phyloP scores from a whole-genome alignment of 208 protist species.

The Leishmania gerbilli region DNA sequence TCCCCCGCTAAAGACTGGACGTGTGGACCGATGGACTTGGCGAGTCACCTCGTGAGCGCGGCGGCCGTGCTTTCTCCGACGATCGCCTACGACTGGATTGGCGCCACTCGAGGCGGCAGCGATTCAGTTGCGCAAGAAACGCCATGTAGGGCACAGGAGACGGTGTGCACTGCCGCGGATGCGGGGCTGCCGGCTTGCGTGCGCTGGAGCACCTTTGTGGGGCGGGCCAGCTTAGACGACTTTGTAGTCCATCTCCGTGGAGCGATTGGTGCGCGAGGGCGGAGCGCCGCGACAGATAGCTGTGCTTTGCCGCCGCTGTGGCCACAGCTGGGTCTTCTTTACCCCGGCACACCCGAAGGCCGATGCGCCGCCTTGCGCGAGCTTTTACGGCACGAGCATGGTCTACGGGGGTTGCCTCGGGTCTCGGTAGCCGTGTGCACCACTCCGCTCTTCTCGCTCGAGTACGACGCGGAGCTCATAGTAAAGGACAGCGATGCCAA shows the following conservation, averaged over 20 bases:
- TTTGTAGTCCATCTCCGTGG: neutral
- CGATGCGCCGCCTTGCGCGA: conserved; percentile 3
- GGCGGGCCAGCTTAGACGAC: conserved; percentile 4
- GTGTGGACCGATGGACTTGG: conserved; percentile 1
- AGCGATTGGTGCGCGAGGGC: neutral
- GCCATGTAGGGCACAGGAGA: neutral
- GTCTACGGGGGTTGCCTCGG: conserved; percentile 7
- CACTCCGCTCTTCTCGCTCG: neutral
- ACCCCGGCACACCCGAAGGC: neutral
- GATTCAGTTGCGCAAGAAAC: neutral
- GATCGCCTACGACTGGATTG: conserved; percentile 29
- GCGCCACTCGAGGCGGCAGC: neutral
- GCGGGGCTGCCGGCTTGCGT: conserved; percentile 2
- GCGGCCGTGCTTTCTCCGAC: conserved; percentile 19
- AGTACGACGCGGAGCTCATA: conserved; percentile 11
- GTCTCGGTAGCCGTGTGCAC: neutral
- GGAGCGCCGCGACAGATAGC: neutral
- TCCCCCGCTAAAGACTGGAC: neutral
- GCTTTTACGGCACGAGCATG: conserved; percentile 10
- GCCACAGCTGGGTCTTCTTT: conserved; percentile 4
- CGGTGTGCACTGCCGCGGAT: neutral
- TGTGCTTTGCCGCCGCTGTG: conserved; percentile 25
- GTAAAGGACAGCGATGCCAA: neutral
- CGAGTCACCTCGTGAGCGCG: conserved; percentile 1
- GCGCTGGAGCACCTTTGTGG: conserved; percentile 13